Evolutionary conservation across 2,329 filamentous ascomycete genomes (phyloP).

Genomic region (Fusarium fujikuroi): DNA sequence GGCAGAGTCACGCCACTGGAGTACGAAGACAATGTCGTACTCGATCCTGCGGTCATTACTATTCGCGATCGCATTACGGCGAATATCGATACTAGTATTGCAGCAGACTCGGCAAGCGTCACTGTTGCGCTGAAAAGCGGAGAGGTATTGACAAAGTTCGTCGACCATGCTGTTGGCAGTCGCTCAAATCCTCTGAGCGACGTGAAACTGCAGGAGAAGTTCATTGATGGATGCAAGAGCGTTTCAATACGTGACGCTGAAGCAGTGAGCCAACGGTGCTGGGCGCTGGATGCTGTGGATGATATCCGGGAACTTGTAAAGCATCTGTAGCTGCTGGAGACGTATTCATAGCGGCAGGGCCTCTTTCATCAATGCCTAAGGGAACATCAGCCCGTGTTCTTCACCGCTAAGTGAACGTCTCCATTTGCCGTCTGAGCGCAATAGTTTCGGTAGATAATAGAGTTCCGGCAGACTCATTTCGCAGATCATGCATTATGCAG

Average conservation of each 20-base stretch:
- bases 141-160: background rate
- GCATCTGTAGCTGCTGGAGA: background rate
- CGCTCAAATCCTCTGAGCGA: background rate
- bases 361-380: too few relatives aligned
- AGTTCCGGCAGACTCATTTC: background rate
- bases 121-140: accelerated
- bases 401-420: background rate
- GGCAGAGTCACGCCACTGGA: background rate
- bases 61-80: background rate
- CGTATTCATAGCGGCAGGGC: background rate
- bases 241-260: background rate
- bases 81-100: background rate
- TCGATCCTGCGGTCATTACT: background rate
- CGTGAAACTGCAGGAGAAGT: background rate
- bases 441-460: background rate
- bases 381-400: accelerated
- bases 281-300: background rate
- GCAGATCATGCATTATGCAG: background rate
- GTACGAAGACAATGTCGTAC: background rate
- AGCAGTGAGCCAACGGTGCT: background rate
- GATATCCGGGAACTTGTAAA: background rate
- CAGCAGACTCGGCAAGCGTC: background rate
- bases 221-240: background rate
- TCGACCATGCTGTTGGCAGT: background rate
- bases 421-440: background rate